Conservation (phyloP, 78 protist genomes). For the Polysphondylium violaceum region DNA sequence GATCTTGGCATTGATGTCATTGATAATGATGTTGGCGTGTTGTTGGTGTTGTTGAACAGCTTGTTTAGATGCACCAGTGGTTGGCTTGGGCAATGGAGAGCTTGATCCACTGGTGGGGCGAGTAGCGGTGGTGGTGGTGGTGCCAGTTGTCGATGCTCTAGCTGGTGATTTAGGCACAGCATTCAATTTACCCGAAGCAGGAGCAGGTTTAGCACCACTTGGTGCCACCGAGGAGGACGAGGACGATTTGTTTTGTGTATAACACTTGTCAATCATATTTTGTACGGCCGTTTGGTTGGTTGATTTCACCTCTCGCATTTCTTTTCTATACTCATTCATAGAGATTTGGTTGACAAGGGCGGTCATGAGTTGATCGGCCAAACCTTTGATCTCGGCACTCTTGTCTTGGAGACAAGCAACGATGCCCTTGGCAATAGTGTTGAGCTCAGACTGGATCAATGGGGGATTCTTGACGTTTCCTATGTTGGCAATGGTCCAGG, state of each 20-base stretch:
- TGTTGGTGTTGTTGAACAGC: slow-evolving; percentile 1
- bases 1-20: slow-evolving; percentile 29
- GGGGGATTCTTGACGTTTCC: slow-evolving; percentile 5
- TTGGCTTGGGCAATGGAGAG: background rate
- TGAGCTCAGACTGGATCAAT: background rate
- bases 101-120: background rate
- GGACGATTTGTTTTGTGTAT: background rate
- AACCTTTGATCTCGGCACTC: slow-evolving; percentile 30
- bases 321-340: slow-evolving; percentile 24
- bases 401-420: slow-evolving; percentile 70
- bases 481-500: slow-evolving; percentile 19
- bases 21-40: background rate
- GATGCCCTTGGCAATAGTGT: slow-evolving; percentile 47
- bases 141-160: background rate
- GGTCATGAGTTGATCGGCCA: slow-evolving; percentile 27
- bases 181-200: background rate
- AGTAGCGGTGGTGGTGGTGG: slow-evolving; percentile 20
- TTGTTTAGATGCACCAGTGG: background rate
- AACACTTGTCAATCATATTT: slow-evolving; percentile 31
- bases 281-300: slow-evolving; percentile 16
- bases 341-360: background rate
- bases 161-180: background rate
- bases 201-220: slow-evolving; percentile 15
- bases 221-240: too few species aligned
- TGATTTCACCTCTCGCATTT: slow-evolving; percentile 35